A percentile compares a stretch with the other conserved stretches of the same genome.
Evolutionary conservation across 2,329 filamentous ascomycete genomes (phyloP).

Genomic region (Alternaria arborescens): DNA sequence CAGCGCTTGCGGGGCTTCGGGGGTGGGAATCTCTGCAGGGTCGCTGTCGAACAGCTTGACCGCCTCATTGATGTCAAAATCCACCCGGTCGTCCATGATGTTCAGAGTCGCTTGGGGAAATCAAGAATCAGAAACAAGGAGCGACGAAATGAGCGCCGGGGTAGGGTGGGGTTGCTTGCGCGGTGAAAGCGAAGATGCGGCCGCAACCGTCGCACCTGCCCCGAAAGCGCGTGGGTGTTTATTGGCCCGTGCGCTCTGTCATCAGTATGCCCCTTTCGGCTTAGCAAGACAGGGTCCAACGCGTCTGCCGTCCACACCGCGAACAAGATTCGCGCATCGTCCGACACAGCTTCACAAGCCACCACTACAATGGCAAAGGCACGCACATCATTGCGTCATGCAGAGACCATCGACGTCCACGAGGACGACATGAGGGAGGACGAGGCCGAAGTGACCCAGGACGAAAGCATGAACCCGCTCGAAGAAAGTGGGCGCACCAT

Average conservation of each 20-base stretch:
- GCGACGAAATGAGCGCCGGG: slow-evolving; percentile 27
- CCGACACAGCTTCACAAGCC: slow-evolving; percentile 21
- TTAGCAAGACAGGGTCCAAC: slow-evolving; percentile 18
- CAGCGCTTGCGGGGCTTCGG: slow-evolving; percentile 83
- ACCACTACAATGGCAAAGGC: slow-evolving; percentile 43
- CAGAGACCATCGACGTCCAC: slow-evolving; percentile 38
- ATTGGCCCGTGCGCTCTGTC: slow-evolving; percentile 18
- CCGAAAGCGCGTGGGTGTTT: slow-evolving; percentile 32
- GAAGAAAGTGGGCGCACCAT: slow-evolving; percentile 61
- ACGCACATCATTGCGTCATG: slow-evolving; percentile 36
- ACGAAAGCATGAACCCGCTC: slow-evolving; percentile 59
- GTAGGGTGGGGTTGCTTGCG: slow-evolving; percentile 19
- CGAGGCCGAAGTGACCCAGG: slow-evolving; percentile 52
- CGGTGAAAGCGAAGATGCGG: slow-evolving; percentile 26
- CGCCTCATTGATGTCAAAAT: slow-evolving; percentile 95
- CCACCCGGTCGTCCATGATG: slow-evolving; percentile 72
- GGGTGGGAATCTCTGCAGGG: slow-evolving; percentile 80
- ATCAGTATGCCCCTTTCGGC: slow-evolving; percentile 26
- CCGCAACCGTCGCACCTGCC: slow-evolving; percentile 22
- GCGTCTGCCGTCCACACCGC: slow-evolving; percentile 19
- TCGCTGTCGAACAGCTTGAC: slow-evolving; percentile 98
- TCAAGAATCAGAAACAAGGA: slow-evolving; percentile 23
- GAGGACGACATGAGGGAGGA: slow-evolving; percentile 47
- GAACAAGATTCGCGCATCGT: slow-evolving; percentile 11
- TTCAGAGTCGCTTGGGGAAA: slow-evolving; percentile 29